Percentiles rank a stretch among this genome's conserved stretches.
Conservation (phyloP, 129 eudicot genomes). For the Silybum marianum region DNA sequence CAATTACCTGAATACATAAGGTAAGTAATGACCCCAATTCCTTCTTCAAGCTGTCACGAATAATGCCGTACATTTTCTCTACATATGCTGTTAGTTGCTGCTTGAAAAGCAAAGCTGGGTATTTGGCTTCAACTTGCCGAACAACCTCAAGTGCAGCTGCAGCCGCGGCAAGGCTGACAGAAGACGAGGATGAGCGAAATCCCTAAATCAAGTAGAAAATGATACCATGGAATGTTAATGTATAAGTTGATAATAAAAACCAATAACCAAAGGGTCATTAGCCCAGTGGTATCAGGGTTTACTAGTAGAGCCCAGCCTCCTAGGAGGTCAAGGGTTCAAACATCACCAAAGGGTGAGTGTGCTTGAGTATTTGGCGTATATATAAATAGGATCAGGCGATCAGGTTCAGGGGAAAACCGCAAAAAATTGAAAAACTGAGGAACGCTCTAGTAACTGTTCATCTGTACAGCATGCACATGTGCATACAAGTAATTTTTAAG, state of each 20-base stretch:
- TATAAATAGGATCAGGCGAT: no score
- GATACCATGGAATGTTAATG: background rate
- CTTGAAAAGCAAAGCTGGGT: slow-evolving; percentile 88
- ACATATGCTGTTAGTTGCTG: slow-evolving; percentile 85
- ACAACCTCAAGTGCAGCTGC: slow-evolving; percentile 70
- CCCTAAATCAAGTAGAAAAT: slow-evolving; percentile 43
- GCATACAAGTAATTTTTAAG: no score
- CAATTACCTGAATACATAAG: slow-evolving; percentile 72
- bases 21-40: slow-evolving; percentile 69
- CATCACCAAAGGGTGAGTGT: background rate
- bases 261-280: background rate
- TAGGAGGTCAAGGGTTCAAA: background rate
- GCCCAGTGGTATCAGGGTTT: background rate
- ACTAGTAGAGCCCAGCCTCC: background rate
- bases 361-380: no score
- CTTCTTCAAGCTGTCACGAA: slow-evolving; percentile 79
- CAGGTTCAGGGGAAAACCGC: no score
- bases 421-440: no score
- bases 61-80: slow-evolving; percentile 87
- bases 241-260: background rate
- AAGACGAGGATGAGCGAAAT: slow-evolving; percentile 63
- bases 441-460: no score
- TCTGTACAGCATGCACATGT: no score
- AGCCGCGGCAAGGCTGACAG: slow-evolving; percentile 63
- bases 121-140: slow-evolving; percentile 79